Percentiles rank a stretch among this genome's conserved stretches.
phyloP scores from a whole-genome alignment of 2,329 filamentous ascomycete species.

The Hymenoscyphus repandus region DNA sequence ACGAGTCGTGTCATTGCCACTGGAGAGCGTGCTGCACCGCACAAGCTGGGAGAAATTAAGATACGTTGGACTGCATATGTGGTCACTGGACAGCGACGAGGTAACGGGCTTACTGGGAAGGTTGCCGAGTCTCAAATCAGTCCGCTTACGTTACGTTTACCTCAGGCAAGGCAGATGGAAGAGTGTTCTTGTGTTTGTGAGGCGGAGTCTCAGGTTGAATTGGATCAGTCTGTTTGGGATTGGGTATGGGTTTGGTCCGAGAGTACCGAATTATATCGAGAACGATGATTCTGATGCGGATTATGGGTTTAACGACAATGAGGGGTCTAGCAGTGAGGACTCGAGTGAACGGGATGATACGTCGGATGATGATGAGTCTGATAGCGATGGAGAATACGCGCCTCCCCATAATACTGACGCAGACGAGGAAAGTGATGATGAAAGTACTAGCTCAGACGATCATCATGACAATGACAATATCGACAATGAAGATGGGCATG shows the following conservation, averaged over 20 bases:
- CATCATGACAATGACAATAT: slow-evolving; percentile 31
- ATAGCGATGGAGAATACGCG: slow-evolving; percentile 10
- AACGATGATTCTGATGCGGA: slow-evolving; percentile 39
- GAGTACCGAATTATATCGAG: slow-evolving; percentile 36
- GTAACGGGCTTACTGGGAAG: slow-evolving; percentile 52
- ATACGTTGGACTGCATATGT: slow-evolving; percentile 60
- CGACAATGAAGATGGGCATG: slow-evolving; percentile 14
- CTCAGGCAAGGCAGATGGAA: slow-evolving; percentile 58
- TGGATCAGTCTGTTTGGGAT: slow-evolving; percentile 59
- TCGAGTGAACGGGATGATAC: neutral
- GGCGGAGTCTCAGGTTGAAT: slow-evolving; percentile 52
- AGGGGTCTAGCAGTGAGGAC: slow-evolving; percentile 22
- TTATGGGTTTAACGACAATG: slow-evolving; percentile 37
- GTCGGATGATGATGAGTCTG: slow-evolving; percentile 2
- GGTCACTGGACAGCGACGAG: slow-evolving; percentile 55
- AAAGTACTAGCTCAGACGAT: slow-evolving; percentile 23
- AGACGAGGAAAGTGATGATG: slow-evolving; percentile 30
- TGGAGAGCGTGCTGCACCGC: slow-evolving; percentile 59
- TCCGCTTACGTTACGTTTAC: slow-evolving; percentile 55
- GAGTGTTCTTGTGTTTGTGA: slow-evolving; percentile 51
- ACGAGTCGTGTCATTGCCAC: slow-evolving; percentile 47
- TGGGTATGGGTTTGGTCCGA: slow-evolving; percentile 42
- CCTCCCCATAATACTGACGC: slow-evolving; percentile 25
- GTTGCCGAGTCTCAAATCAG: slow-evolving; percentile 52
- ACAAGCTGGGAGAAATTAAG: slow-evolving; percentile 56